Base-by-base conservation (phyloP, 176 grass and related monocot genomes). In the Oryza longistaminata region DNA sequence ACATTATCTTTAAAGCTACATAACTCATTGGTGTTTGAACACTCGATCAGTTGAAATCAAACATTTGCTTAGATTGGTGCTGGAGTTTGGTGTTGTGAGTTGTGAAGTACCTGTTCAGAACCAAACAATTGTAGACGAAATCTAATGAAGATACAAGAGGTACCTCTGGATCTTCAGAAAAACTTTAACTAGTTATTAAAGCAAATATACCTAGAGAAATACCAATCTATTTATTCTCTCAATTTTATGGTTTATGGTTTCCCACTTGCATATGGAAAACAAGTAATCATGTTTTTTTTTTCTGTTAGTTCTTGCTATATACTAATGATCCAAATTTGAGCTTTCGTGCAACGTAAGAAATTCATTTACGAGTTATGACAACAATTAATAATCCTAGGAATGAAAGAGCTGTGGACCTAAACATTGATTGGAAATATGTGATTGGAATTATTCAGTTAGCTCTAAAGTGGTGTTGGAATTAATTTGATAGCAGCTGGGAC, bases 21-120 rank as follows among this genome's bases (percentile, higher is more conserved):
- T 86, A 73, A 67, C 66, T 66, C 11, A 75, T 73, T 82, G 66
- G 34, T 86, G 35, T 35, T 66, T 45, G 40, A 77, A 66, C 7
- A 31, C 17, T 81, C 55, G 43, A 65, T 52, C 53, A 46, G 19
- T 81, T 85, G 70, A 72, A 52, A 55, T 9, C 31, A 58, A 81
- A 66, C 43, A 44, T 7, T 45, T 66, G 34, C 62, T 72, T 4
- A 66, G 65, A 44, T 44, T 17, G 24, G 25, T 81, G 60, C 29
- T 72, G 61, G 34, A 80, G 24, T 15, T 68, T 70, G 53, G 33
- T 48, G 26, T 60, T 73, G 13, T 31, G 43, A 39, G 49, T 31
- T 31, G 29, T 31, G 29, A 31, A 62, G 27, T 13, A 76, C 70
- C 19, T n/a, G 53, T 62, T 24, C 21, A 62, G n/a, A 62, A 62